Evolutionary conservation across 1,284 basidiomycete species (phyloP), one percentile per base, ranked within the genome.

Genomic region (Moesziomyces sp.): DNA sequence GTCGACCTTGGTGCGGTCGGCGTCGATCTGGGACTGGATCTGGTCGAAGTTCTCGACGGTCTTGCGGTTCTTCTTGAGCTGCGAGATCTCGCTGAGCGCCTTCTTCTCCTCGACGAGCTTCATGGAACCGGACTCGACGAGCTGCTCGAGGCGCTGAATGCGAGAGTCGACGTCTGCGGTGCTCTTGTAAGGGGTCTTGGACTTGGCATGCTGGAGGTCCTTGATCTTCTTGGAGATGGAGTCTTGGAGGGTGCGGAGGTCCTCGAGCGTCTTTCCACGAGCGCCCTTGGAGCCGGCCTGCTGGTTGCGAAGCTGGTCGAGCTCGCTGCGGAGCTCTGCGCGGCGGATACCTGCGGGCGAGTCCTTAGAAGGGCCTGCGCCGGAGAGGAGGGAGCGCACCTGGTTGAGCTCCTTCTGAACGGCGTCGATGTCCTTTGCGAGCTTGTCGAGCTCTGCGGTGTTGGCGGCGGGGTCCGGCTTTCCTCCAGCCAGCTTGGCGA

Each of bases 81-180:
- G 92, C 54, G 77, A 82, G 77, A 99, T 97, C 81, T 99, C 96
- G 77, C 90, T 88, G 21, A 99, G 88, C 6, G 95, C 93, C 74
- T 93, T 91, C 86, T 97, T 98, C 86, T 99, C 97, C 59, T 97
- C 96, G 42, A 92, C 94, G 58, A 99, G 88, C 85, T 94, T 97
- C 89, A 99, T 88, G 71, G 84, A 89, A 23, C 96, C 97, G 10
- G 92, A 92, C 83, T 98, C 96, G 65, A 99, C 91, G 83, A 94
- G 92, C 30, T 71, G 79, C 88, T 91, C 69, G 95, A 92, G 79
- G 94, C 77, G 69, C 38, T 58, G 38, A 85, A 98, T 91, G 67
- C 91, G 91, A 46, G 89, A 87, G 80, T 99, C 95, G 54, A 98
- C 89, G 58, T 99, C 96, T n/a, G 88, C 89, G 24, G 92, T 89